Base-by-base conservation (phyloP, 2,329 filamentous ascomycete genomes). In the Colletotrichum simmondsii region DNA sequence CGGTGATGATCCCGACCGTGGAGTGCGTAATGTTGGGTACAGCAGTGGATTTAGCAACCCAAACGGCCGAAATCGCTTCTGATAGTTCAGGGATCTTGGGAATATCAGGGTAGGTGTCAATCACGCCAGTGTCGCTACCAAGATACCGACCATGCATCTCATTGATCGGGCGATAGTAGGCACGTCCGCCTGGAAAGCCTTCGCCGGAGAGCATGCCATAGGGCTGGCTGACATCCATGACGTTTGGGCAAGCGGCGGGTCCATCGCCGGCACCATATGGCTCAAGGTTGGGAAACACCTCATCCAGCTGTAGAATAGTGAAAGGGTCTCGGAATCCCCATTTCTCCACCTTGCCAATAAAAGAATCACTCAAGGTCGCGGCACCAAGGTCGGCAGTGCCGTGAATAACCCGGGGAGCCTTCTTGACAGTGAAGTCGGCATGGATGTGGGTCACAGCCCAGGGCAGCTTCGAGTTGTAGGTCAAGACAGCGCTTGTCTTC, bases 221-320 rank as follows among this genome's bases (percentile, higher is more conserved):
- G 10, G 90, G 89, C 77, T 96, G 94, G 79, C 95, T 98, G 46
- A 98, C 90, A 79, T 98, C 95, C 93, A 98, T 95, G 46, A 93
- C 90, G 78, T 98, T 98, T 1, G 94, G 94, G 28, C 92, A 85
- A 19, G 93, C 94, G 11, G 95, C 91, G 64, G 94, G 92, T 5
- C 95, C 95, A 37, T 94, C 87, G 4, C 94, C 95, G 62, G 95
- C 81, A 3, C 96, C 96, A 82, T 93, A 97, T 42, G 92, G 92
- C 22, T 91, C 85, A 71, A 95, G 88, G 7, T 92, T 91, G 3
- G 94, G 92, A 76, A 92, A 92, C 42, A 93, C 87, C 75, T 98
- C 95, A 4, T 93, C 89, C 75, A 97, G 93, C 78, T 97, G 95
- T 49, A 91, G 87, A 75, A 95, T 93, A 46, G 91, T 86, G 74